Conservation (phyloP, 2,329 filamentous ascomycete genomes). For the Fusarium papillatum region DNA sequence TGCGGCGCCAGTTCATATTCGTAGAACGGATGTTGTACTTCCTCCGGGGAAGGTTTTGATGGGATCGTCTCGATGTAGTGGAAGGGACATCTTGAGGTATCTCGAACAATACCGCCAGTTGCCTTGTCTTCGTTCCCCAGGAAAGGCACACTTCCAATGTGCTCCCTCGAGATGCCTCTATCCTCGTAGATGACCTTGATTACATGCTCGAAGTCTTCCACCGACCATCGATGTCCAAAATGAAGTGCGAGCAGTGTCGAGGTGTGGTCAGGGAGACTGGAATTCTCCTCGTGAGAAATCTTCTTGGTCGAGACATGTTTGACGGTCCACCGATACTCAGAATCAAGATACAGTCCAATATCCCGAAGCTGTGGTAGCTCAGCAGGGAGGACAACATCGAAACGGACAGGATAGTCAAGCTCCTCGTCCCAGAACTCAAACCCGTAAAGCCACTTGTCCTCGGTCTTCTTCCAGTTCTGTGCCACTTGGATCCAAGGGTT, state of each 20-base stretch:
- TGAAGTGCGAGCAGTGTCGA: slow-evolving; percentile 59
- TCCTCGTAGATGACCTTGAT: slow-evolving; percentile 55
- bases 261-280: slow-evolving; percentile 56
- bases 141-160: slow-evolving; percentile 49
- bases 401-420: slow-evolving; percentile 49
- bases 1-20: slow-evolving; percentile 55
- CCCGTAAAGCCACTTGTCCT: slow-evolving; percentile 43
- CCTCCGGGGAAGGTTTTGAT: slow-evolving; percentile 57
- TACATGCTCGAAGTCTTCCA: slow-evolving; percentile 56
- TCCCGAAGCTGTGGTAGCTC: slow-evolving; percentile 52
- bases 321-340: slow-evolving; percentile 50
- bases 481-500: slow-evolving; percentile 64
- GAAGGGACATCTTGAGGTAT: slow-evolving; percentile 52
- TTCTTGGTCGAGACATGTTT: slow-evolving; percentile 31
- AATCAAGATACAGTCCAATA: slow-evolving; percentile 58
- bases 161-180: slow-evolving; percentile 41
- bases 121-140: slow-evolving; percentile 38
- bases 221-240: slow-evolving; percentile 61
- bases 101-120: slow-evolving; percentile 54
- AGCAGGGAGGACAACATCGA: slow-evolving; percentile 60
- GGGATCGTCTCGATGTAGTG: slow-evolving; percentile 57
- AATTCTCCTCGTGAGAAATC: slow-evolving; percentile 35
- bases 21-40: slow-evolving; percentile 54
- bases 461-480: slow-evolving; percentile 53
- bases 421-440: slow-evolving; percentile 52